Conservation (phyloP, 2,329 filamentous ascomycete genomes). For the Ophiobolus disseminans region DNA sequence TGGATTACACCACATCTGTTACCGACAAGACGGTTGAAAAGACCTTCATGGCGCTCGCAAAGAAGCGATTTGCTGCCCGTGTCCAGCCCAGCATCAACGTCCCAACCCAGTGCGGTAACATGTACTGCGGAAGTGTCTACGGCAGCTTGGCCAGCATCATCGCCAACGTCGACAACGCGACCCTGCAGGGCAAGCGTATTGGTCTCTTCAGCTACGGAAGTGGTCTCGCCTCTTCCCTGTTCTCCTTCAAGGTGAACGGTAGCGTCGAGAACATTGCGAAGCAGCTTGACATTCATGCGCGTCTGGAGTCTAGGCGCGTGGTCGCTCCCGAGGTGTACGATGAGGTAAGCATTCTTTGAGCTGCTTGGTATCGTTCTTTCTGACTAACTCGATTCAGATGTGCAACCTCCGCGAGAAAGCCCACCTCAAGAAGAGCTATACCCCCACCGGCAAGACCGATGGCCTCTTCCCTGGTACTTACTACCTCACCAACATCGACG, state of each 20-base stretch:
- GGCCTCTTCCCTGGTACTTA: conserved; percentile 57
- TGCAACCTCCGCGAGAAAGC: conserved; percentile 60
- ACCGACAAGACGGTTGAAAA: conserved; percentile 62
- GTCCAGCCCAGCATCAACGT: conserved; percentile 59
- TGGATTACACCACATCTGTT: conserved; percentile 56
- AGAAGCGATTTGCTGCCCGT: conserved; percentile 59
- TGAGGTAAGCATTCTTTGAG: conserved; percentile 42
- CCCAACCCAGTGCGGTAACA: conserved; percentile 62
- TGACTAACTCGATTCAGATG: conserved; percentile 52
- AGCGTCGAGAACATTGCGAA: conserved; percentile 55
- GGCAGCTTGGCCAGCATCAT: conserved; percentile 57
- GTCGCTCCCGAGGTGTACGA: conserved; percentile 59
- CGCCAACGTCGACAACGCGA: conserved; percentile 54
- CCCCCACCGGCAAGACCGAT: conserved; percentile 53
- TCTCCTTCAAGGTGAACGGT: conserved; percentile 57
- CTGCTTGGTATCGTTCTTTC: conserved; percentile 22
- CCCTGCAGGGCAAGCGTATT: conserved; percentile 59
- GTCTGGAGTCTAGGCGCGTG: conserved; percentile 54
- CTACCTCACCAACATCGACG: conserved; percentile 59
- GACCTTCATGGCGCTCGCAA: conserved; percentile 59
- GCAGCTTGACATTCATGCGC: conserved; percentile 56
- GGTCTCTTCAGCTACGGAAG: conserved; percentile 62
- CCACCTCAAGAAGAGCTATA: conserved; percentile 59
- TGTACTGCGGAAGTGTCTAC: conserved; percentile 63
- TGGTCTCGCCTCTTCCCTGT: conserved; percentile 59